Base-by-base conservation (phyloP, 1,284 basidiomycete genomes). In the Neonothopanus nambi region DNA sequence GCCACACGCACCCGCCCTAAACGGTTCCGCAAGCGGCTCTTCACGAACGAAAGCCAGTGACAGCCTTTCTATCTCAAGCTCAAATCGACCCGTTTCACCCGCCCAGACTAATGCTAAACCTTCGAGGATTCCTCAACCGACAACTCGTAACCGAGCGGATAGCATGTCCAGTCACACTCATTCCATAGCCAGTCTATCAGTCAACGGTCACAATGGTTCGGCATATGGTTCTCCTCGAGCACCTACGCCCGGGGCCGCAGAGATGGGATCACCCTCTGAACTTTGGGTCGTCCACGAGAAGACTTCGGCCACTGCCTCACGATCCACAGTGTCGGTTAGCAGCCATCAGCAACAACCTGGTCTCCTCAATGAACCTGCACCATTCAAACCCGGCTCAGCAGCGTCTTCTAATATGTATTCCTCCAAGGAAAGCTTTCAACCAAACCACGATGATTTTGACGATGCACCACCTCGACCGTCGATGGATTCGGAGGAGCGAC, bases 401-500 rank as follows among this genome's bases (percentile, higher is more conserved):
- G 62, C 61, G 17, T 65, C 64, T 33, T 61, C 59, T 11, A 33
- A 33, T 13, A 33, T 33, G 30, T 33, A 33, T 33, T 33, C 30
- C 30, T 33, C 30, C 13, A 56, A 57, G 41, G 61, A 63, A 44
- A 59, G 39, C 64, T 65, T 20, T 60, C 69, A 45, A 20, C 45
- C 54, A 9, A 44, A 49, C 33, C 57, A 56, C 6, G 53, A 63
- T 33, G 59, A 53, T 41, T 57, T 60, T 11, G 30, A 54, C 5
- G 57, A 57, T 13, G 13, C 30, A 33, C 30, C 30, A 23, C 65
- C 73, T 3, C 78, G 87, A 38, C 70, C 75, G 23, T 90, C 88
- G 5, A 75, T 70, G n/a, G 88, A 90, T 18, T 89, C 86, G 2
- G 87, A 89, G 57, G 89, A 91, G 63, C 79, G 79, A 5, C 88